These are phyloP conservation scores for Amanita brunnescens DNA, from an alignment of 768 basidiomycete genomes.

Conservation along the genomic window DNA sequence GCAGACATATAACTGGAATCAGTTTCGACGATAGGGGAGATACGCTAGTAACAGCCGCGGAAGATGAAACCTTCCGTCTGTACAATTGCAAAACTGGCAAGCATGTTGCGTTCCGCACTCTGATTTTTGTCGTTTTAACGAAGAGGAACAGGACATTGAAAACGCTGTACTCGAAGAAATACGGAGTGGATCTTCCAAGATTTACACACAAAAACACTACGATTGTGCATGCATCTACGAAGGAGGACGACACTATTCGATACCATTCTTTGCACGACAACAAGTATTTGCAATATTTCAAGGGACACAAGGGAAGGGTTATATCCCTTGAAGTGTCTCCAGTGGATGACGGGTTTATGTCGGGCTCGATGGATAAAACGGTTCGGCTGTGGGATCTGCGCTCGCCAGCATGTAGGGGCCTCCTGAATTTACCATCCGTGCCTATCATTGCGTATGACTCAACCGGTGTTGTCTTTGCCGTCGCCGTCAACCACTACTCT, in stretches of 20 bases:
- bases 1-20: conserved; percentile 78
- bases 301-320: conserved; percentile 86
- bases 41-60: conserved; percentile 73
- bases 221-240: conserved; percentile 87
- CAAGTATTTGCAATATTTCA: conserved; percentile 93
- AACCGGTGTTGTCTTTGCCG: conserved; percentile 78
- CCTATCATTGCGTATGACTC: conserved; percentile 83
- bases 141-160: conserved; percentile 51
- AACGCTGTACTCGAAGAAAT: conserved; percentile 88
- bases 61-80: conserved; percentile 88
- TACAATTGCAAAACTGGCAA: conserved; percentile 89
- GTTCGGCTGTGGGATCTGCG: conserved; percentile 96
- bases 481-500: conserved; percentile 74
- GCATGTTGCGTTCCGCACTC: conserved; percentile 50
- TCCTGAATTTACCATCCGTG: conserved; percentile 62
- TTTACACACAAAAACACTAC: conserved; percentile 89
- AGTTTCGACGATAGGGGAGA: conserved; percentile 90
- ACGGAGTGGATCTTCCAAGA: conserved; percentile 89
- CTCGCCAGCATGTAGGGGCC: conserved; percentile 65
- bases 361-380: conserved; percentile 87
- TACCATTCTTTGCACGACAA: conserved; percentile 96
- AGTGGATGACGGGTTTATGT: conserved; percentile 92
- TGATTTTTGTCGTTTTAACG: conserved; percentile 15
- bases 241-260: conserved; percentile 89
- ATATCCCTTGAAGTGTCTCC: conserved; percentile 89